Conservation (phyloP, 176 grass and related monocot genomes). For the Triticum turgidum region DNA sequence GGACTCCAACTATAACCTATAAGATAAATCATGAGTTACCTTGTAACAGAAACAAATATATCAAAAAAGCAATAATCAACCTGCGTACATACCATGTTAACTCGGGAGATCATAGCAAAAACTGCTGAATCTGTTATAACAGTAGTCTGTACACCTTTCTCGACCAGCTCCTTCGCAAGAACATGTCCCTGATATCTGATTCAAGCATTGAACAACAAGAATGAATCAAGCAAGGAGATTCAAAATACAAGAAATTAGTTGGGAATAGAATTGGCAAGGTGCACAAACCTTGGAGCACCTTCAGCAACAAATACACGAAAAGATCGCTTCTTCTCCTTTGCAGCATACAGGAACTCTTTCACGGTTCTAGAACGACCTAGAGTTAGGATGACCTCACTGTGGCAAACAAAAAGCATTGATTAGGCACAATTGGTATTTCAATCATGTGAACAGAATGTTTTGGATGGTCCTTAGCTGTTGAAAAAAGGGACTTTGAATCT, state of each 20-base stretch:
- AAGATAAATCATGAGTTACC: slow-evolving; percentile 24
- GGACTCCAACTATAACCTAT: slow-evolving; percentile 96
- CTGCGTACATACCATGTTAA: slow-evolving; percentile 80
- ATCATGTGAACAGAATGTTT: slow-evolving; percentile 8
- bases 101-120: slow-evolving; percentile 99
- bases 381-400: slow-evolving; percentile 98
- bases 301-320: slow-evolving; percentile 97
- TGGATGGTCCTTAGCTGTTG: not conserved
- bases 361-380: slow-evolving; percentile 92
- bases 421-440: slow-evolving; percentile 5
- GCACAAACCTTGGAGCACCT: slow-evolving; percentile 88
- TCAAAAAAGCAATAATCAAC: slow-evolving; percentile 9
- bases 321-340: slow-evolving; percentile 88
- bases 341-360: slow-evolving; percentile 93
- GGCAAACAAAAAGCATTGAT: slow-evolving; percentile 30
- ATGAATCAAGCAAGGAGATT: not conserved
- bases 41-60: slow-evolving; percentile 24
- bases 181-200: slow-evolving; percentile 91
- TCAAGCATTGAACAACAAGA: slow-evolving; percentile 22
- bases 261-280: slow-evolving; percentile 5
- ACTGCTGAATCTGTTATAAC: slow-evolving; percentile 93
- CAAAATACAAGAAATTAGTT: not conserved
- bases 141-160: slow-evolving; percentile 86
- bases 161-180: slow-evolving; percentile 91
- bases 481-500: not conserved